Evolutionary conservation across 257 asterid species (phyloP).

Genomic region (Salvia hispanica): DNA sequence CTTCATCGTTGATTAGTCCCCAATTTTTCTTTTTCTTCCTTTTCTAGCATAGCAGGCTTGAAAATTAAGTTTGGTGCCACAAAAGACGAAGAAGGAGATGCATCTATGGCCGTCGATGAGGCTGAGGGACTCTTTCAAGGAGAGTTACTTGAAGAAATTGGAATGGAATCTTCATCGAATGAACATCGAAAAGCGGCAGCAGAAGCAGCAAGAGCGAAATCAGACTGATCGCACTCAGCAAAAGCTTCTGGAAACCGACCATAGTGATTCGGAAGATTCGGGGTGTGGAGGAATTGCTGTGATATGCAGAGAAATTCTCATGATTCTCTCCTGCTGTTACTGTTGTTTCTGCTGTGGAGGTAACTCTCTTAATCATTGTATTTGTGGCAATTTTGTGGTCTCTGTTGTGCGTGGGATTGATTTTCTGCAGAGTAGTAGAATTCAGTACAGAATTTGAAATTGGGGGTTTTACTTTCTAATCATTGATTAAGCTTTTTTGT

Average conservation of each 20-base stretch:
- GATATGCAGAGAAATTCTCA: constrained; percentile 53
- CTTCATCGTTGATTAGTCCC: too few species aligned
- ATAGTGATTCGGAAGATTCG: constrained; percentile 21
- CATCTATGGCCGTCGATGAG: constrained; percentile 92
- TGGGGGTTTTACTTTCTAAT: not conserved
- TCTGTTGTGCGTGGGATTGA: not conserved
- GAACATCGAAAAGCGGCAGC: constrained; percentile 47
- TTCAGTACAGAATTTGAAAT: not conserved
- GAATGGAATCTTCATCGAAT: constrained; percentile 65
- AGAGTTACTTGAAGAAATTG: constrained; percentile 61
- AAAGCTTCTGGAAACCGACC: constrained; percentile 50
- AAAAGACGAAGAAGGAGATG: constrained; percentile 40
- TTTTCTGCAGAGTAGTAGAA: too few species aligned
- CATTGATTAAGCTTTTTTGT: not conserved
- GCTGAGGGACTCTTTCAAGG: constrained; percentile 83
- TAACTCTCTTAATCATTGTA: constrained; percentile 25
- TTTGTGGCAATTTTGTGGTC: not conserved
- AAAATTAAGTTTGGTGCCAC: not conserved
- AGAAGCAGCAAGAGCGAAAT: constrained; percentile 42
- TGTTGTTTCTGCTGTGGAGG: constrained; percentile 97
- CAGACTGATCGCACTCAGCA: constrained; percentile 40
- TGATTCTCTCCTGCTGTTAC: constrained; percentile 79
- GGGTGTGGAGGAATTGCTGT: constrained; percentile 32
- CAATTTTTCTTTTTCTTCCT: too few species aligned
- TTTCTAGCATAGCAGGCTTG: too few species aligned